Evolutionary conservation across 2,329 filamentous ascomycete genomes (phyloP).

Genomic region (Phialemonium atrogriseum): DNA sequence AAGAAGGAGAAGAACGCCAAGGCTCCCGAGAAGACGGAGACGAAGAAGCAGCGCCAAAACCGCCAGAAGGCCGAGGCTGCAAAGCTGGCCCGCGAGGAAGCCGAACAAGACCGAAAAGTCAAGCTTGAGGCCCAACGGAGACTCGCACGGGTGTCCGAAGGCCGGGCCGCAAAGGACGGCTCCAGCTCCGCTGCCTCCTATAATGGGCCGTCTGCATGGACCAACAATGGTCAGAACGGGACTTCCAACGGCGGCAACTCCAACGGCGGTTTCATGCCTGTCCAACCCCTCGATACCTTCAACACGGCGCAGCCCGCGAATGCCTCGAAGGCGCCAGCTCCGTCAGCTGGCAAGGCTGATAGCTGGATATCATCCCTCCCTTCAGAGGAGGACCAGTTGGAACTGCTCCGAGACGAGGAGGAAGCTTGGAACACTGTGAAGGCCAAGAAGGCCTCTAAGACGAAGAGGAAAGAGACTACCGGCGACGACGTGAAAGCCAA

Average conservation of each 20-base stretch:
- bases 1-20: constrained; percentile 55
- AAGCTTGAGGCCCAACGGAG: constrained; percentile 78
- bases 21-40: constrained; percentile 59
- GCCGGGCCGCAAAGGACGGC: constrained; percentile 75
- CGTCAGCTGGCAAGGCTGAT: constrained; percentile 25
- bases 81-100: constrained; percentile 65
- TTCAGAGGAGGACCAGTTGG: constrained; percentile 55
- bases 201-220: constrained; percentile 32
- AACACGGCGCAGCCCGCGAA: constrained; percentile 31
- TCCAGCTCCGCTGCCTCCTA: constrained; percentile 31
- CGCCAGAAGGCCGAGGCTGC: constrained; percentile 77
- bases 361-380: constrained; percentile 44
- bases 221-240: constrained; percentile 24
- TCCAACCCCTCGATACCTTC: constrained; percentile 51
- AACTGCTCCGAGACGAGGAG: constrained; percentile 46
- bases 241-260: constrained; percentile 32
- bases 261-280: constrained; percentile 24
- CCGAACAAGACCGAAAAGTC: constrained; percentile 68
- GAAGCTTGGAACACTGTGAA: constrained; percentile 54
- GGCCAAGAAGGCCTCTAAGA: constrained; percentile 33
- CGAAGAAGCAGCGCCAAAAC: constrained; percentile 95
- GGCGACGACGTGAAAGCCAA: constrained; percentile 21
- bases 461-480: constrained; percentile 31
- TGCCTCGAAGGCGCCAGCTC: constrained; percentile 19
- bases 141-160: constrained; percentile 71